Evolutionary conservation across 306 rosid species (phyloP), one percentile per base, ranked within the genome.

Genomic region (Sechiopsis laciniata): DNA sequence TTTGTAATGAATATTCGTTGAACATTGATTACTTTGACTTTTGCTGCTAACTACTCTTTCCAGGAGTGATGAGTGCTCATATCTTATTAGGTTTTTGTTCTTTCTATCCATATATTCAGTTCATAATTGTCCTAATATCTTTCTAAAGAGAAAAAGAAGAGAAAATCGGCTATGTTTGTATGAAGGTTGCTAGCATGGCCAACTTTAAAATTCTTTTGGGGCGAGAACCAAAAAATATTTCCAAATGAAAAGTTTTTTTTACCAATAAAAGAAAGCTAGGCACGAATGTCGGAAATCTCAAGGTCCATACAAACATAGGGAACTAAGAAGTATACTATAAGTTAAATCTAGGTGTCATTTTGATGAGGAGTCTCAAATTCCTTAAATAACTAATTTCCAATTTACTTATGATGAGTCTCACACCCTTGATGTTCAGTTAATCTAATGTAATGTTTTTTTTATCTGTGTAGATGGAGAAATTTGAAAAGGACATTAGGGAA

Each of bases 401-500:
- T 45, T 68, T 45, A 21, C 21, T 20, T 21, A 21, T 45, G 20
- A 46, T 48, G 57, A 68, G 14, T 17, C 50, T 17, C 14, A 20
- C 55, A 42, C 12, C 20, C 8, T 37, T 37, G 45, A 8, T 67
- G 17, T 67, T 35, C 55, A 19, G 57, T 54, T 71, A 54, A 54
- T 56, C 64, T 73, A 24, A 73, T 55, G 22, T 55, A 32, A 58
- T 37, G 12, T 17, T 0, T 54, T 68, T 68, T 26, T 46, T 75
- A n/a, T 14, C 78, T 79, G 62, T 50, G 66, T 85, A 94, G 99
- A 91, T 94, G 91, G 96, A 91, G 82, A 94, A 87, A 86, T 91
- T 85, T 84, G 99, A 94, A 85, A 86, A 55, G 81, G 97, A 94
- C 76, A 78, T 84, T 76, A 89, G 92, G 81, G 92, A 85, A 80